Conservation (phyloP, 345 rosid species). For the Pistacia vera region DNA sequence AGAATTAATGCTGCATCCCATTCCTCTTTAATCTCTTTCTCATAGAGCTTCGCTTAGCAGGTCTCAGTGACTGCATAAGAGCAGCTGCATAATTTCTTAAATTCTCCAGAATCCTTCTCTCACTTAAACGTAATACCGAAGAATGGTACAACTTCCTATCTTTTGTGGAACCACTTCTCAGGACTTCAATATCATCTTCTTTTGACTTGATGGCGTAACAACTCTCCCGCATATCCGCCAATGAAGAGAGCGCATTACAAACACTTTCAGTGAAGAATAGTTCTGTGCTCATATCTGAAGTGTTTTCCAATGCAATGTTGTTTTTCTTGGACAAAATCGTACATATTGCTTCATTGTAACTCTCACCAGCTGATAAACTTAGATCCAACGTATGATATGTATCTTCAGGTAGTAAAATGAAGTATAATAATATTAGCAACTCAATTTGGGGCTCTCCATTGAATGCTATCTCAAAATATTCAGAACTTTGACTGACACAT, state of each 20-base stretch:
- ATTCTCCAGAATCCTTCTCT: conserved; percentile 72
- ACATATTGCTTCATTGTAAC: conserved; percentile 27
- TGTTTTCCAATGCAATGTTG: conserved; percentile 25
- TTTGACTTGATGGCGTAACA: conserved; percentile 48
- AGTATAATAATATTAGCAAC: conserved; percentile 56
- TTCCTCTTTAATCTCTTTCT: conserved; percentile 33
- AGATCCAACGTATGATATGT: conserved; percentile 50
- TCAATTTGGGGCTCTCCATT: conserved; percentile 80
- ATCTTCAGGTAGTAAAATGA: conserved; percentile 62
- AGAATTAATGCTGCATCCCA: background rate
- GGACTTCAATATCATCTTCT: conserved; percentile 49
- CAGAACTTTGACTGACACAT: conserved; percentile 62
- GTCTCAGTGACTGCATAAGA: conserved; percentile 2
- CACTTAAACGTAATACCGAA: conserved; percentile 57
- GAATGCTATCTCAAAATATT: conserved; percentile 77
- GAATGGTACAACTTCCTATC: conserved; percentile 74
- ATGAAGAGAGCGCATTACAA: conserved; percentile 55
- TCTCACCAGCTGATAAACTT: conserved; percentile 35
- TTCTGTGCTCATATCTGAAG: conserved; percentile 39
- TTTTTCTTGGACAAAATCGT: conserved; percentile 40
- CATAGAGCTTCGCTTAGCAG: conserved; percentile 6
- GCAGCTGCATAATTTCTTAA: conserved; percentile 47
- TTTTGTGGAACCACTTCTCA: conserved; percentile 33
- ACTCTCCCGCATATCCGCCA: conserved; percentile 69
- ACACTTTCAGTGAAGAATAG: conserved; percentile 63